A percentile compares a stretch with the other conserved stretches of the same genome.
These are phyloP conservation scores for Ceratocystis destructans DNA, from an alignment of 2,329 filamentous ascomycete species.

Conservation along the genomic window DNA sequence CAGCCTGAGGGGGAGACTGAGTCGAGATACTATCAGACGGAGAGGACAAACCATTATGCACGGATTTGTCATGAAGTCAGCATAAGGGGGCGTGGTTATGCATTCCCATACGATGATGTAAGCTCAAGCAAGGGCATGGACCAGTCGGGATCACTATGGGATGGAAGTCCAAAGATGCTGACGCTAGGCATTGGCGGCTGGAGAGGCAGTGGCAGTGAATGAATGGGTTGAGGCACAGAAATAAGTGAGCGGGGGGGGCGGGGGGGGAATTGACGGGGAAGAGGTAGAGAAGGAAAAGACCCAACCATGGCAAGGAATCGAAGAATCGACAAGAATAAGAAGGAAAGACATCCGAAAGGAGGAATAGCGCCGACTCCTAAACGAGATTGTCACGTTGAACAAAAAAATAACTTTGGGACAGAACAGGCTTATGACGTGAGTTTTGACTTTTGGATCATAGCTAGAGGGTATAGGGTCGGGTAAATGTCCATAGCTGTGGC, in stretches of 20 bases:
- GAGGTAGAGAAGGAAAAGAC: neutral
- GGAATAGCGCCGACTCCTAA: neutral
- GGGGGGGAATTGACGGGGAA: neutral
- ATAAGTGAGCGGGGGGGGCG: neutral
- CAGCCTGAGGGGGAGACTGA: slow-evolving; percentile 41
- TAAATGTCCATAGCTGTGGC: too few species aligned
- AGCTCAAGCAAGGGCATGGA: slow-evolving; percentile 39
- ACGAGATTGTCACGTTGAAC: neutral
- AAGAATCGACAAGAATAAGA: neutral
- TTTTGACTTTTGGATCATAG: neutral
- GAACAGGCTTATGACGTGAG: neutral
- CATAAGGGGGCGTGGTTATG: slow-evolving; percentile 49
- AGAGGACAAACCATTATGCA: slow-evolving; percentile 52
- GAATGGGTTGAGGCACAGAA: neutral
- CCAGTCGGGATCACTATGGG: slow-evolving; percentile 49
- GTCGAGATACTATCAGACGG: slow-evolving; percentile 38
- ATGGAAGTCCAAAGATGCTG: slow-evolving; percentile 40
- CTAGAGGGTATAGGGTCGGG: too few species aligned
- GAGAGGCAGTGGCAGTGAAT: neutral
- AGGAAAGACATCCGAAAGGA: neutral
- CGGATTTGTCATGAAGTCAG: slow-evolving; percentile 49
- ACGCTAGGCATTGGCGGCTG: slow-evolving; percentile 43
- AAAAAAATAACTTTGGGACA: neutral
- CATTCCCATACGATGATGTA: slow-evolving; percentile 61
- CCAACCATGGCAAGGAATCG: neutral